Base-by-base conservation (phyloP, 1,284 basidiomycete genomes). In the Sparassis latifolia region DNA sequence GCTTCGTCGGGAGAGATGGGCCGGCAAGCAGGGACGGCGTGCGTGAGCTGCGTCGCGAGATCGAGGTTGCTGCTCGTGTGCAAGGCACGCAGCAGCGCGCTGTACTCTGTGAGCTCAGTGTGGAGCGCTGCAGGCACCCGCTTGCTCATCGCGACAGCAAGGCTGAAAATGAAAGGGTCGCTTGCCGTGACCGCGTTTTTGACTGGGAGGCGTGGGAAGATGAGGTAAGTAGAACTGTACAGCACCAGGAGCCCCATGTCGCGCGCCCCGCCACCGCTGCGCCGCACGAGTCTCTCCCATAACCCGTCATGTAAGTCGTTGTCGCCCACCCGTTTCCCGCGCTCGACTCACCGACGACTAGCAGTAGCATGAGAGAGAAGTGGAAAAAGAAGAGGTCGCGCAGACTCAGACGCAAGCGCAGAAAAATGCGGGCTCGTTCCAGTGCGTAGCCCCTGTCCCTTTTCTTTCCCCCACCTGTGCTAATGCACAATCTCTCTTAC, bases 351-450 rank as follows among this genome's bases (percentile, higher is more conserved):
- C 20, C 20, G 20, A 20, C 20, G 20, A 20, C 20, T 20, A n/a
- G n/a, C n/a, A n/a, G 37, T 52, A 84, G 80, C 59, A 89, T 89
- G 86, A 89, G 86, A 87, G 87, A 89, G 72, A 90, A 90, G 83
- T 90, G 87, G 87, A 90, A 89, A 81, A 90, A 90, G 74, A 90
- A 90, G 78, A 80, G 87, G 68, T 89, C 87, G 59, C 83, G 87
- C 71, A 88, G 88, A 69, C 87, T 90, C 74, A 78, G 88, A 66
- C 84, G 88, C 72, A 90, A 90, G 66, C 86, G 87, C 77, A 84
- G 87, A 86, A 90, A 90, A 79, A 90, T 90, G 88, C 83, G 88
- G 71, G 88, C 88, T 58, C 87, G 87, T 72, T 90, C 87, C 77
- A 90, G 88, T 90, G 64, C 65, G 87, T 84, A 51, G 47, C n/a